Conservation (phyloP, 768 basidiomycete genomes). For the Termitomyces sp. region DNA sequence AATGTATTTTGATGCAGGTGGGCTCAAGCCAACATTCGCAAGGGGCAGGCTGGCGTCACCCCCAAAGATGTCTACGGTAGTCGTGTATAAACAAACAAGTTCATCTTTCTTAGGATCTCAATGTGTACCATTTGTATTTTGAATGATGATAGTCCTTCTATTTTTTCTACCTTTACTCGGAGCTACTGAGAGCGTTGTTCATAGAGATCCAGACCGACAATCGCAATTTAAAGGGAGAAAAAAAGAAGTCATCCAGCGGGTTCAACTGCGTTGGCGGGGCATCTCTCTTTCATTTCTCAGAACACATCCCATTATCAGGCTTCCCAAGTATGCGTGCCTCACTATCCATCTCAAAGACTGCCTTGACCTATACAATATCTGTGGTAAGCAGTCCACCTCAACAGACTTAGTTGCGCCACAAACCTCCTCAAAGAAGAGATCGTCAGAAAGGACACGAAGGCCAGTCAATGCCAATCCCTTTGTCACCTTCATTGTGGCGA, state of each 20-base stretch:
- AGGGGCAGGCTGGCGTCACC: conserved; percentile 74
- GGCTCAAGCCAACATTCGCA: conserved; percentile 83
- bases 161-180: neutral
- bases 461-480: conserved; percentile 62
- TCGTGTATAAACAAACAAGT: conserved; percentile 31
- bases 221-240: neutral
- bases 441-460: conserved; percentile 52
- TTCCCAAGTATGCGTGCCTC: neutral
- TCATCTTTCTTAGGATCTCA: neutral
- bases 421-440: conserved; percentile 52
- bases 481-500: conserved; percentile 46
- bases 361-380: conserved; percentile 15
- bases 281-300: neutral
- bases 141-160: neutral
- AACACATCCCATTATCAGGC: neutral
- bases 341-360: conserved; percentile 13
- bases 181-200: neutral
- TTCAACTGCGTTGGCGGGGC: neutral
- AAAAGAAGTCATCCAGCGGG: too few species aligned
- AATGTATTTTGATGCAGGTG: conserved; percentile 43
- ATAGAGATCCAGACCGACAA: too few species aligned
- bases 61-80: conserved; percentile 77
- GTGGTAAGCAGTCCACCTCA: neutral
- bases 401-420: conserved; percentile 10
- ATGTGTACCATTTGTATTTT: conserved; percentile 2